Evolutionary conservation across 805 yeast species (phyloP).

Genomic region (Zygosaccharomyces bailii): DNA sequence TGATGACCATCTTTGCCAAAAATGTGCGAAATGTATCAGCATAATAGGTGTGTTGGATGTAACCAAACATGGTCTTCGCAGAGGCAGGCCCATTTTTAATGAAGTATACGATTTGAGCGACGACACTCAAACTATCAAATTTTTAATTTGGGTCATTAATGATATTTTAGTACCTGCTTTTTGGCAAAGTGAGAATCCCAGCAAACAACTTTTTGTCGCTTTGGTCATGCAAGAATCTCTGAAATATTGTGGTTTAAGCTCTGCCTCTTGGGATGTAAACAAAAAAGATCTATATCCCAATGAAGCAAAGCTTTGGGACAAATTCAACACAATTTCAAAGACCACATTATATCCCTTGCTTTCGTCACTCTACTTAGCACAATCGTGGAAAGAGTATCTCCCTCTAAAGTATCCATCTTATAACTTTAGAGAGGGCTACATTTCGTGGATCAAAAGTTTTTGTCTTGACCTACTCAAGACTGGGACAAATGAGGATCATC

Average conservation of each 20-base stretch:
- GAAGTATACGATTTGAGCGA: slow-evolving; percentile 62
- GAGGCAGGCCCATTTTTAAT: slow-evolving; percentile 36
- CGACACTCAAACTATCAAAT: slow-evolving; percentile 56
- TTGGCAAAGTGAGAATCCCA: slow-evolving; percentile 87
- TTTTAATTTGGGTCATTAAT: slow-evolving; percentile 63
- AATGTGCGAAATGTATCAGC: slow-evolving; percentile 69
- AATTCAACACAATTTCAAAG: slow-evolving; percentile 60
- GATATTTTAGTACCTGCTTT: slow-evolving; percentile 74
- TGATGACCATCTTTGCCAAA: slow-evolving; percentile 48
- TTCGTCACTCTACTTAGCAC: slow-evolving; percentile 63
- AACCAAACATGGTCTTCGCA: slow-evolving; percentile 46
- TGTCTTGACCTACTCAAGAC: slow-evolving; percentile 59
- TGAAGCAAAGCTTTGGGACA: slow-evolving; percentile 51
- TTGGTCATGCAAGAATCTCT: slow-evolving; percentile 85
- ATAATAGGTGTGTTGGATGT: slow-evolving; percentile 74
- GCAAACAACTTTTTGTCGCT: slow-evolving; percentile 77
- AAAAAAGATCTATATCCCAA: slow-evolving; percentile 26
- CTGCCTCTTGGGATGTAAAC: slow-evolving; percentile 33
- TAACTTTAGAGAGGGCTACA: slow-evolving; percentile 50
- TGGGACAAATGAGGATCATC: slow-evolving; percentile 36
- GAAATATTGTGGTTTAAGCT: slow-evolving; percentile 52
- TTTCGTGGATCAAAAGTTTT: slow-evolving; percentile 68
- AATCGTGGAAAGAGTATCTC: slow-evolving; percentile 48
- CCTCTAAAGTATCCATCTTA: slow-evolving; percentile 62
- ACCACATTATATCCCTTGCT: slow-evolving; percentile 73